Conservation (phyloP, 495 filamentous ascomycete genomes). For the Neurospora tetrasperma region DNA sequence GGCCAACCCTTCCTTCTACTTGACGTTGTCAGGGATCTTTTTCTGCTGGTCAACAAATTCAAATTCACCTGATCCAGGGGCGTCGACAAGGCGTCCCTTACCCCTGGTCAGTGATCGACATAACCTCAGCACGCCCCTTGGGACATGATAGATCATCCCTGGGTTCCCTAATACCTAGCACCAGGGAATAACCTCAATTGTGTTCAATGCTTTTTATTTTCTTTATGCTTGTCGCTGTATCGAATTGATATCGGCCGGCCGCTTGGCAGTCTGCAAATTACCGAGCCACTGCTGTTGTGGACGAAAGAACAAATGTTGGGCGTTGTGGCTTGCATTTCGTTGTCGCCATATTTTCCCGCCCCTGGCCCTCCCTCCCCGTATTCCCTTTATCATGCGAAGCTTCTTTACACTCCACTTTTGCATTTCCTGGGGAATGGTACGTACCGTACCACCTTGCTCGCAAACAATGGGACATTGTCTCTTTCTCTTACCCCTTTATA, state of each 20-base stretch:
- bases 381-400: not conserved
- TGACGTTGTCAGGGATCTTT: not conserved
- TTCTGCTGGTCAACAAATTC: not conserved
- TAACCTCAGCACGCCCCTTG: not conserved
- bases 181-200: not conserved
- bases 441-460: not conserved
- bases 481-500: not conserved
- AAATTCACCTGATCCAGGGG: slow-evolving; percentile 1
- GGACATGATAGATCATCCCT: slow-evolving; percentile 1
- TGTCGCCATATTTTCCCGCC: not conserved
- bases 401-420: not conserved
- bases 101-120: not conserved
- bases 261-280: slow-evolving; percentile 23
- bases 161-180: not conserved
- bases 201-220: not conserved
- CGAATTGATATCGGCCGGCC: slow-evolving; percentile 14
- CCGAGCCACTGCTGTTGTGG: slow-evolving; percentile 9
- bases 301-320: not conserved
- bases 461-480: not conserved
- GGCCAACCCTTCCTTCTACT: not conserved
- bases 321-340: not conserved
- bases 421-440: not conserved
- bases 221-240: not conserved
- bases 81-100: not conserved
- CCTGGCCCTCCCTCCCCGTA: not conserved